These are phyloP conservation scores for Nidularia sp. DNA, from an alignment of 768 basidiomycete genomes.

Conservation along the genomic window DNA sequence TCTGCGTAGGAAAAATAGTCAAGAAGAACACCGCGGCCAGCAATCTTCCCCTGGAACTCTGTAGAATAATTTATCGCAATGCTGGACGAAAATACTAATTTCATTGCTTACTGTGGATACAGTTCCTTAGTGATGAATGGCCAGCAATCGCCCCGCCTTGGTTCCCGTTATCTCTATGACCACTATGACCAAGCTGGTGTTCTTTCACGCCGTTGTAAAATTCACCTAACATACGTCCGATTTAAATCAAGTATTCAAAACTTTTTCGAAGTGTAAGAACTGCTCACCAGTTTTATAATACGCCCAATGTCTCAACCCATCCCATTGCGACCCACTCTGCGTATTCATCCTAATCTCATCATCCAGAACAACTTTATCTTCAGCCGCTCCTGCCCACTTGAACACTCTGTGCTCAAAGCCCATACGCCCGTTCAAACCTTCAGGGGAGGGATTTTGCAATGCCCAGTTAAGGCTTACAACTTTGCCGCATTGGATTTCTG, in stretches of 20 bases:
- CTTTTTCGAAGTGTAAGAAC: conserved; percentile 1
- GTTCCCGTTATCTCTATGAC: conserved; percentile 9
- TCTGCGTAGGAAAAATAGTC: conserved; percentile 16
- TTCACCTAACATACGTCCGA: conserved; percentile 6
- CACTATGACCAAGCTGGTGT: background rate
- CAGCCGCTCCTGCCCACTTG: conserved; percentile 2
- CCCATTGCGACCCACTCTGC: conserved; percentile 19
- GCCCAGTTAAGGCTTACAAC: conserved; percentile 18
- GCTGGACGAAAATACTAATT: background rate
- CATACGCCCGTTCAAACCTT: conserved; percentile 3
- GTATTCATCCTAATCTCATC: conserved; percentile 18
- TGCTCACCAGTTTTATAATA: conserved; percentile 13
- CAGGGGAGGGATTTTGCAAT: conserved; percentile 14
- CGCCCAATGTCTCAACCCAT: conserved; percentile 16
- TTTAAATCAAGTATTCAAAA: background rate
- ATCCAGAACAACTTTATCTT: conserved; percentile 10
- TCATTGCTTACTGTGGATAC: conserved; percentile 14
- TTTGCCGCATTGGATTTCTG: conserved; percentile 12
- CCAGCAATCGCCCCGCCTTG: conserved; percentile 6
- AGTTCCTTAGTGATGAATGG: conserved; percentile 14
- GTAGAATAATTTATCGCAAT: background rate
- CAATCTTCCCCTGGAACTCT: conserved; percentile 20
- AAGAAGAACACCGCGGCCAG: conserved; percentile 17
- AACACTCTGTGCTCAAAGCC: conserved; percentile 13
- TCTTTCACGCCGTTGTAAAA: conserved; percentile 12